These are phyloP conservation scores for Fusarium ramigenum DNA, from an alignment of 2,329 filamentous ascomycete genomes.

Conservation along the genomic window DNA sequence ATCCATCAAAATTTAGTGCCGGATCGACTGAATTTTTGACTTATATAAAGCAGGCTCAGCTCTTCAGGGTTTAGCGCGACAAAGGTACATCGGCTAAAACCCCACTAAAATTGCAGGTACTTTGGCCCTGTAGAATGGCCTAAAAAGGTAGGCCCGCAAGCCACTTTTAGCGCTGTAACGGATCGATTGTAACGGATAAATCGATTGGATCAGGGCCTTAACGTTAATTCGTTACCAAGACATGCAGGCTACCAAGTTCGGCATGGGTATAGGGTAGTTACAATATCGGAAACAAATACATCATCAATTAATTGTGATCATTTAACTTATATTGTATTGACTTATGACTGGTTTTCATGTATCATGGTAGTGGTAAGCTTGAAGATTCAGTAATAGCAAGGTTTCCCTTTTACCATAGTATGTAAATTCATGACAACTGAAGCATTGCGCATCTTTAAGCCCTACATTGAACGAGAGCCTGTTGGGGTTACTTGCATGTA, in stretches of 20 bases:
- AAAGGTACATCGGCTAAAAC: no score
- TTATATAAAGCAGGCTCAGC: no score
- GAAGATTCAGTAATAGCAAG: accelerated
- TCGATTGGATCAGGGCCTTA: neutral
- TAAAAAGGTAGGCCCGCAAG: no score
- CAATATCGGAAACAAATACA: neutral
- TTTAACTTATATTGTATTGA: neutral
- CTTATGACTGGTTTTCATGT: neutral
- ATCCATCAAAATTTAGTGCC: no score
- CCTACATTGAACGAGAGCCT: accelerated
- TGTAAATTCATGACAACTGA: no score
- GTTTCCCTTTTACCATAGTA: neutral
- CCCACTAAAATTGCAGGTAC: no score
- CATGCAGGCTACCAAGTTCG: neutral
- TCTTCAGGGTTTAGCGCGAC: no score
- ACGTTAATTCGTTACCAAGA: neutral
- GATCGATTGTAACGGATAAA: no score
- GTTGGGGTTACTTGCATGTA: no score
- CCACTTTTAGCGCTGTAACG: no score
- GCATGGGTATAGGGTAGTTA: conserved; percentile 20
- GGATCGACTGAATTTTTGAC: no score
- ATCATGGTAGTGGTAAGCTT: neutral
- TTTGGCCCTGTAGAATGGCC: no score
- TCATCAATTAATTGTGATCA: neutral
- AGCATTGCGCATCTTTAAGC: neutral